Evolutionary conservation across 2,329 filamentous ascomycete species (phyloP).

Genomic region (Lomentospora prolificans): DNA sequence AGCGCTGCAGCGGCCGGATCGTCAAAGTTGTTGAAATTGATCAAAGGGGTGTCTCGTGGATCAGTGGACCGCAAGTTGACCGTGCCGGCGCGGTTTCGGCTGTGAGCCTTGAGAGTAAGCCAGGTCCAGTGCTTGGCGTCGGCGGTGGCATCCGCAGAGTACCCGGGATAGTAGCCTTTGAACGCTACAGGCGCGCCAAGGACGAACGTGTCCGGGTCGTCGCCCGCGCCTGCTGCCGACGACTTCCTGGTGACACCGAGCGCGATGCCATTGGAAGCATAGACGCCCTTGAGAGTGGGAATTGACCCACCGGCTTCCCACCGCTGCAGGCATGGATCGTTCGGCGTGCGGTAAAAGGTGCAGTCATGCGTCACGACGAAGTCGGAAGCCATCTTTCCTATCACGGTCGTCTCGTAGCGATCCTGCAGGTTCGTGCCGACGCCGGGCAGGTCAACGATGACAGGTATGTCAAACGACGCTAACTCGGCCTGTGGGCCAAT

Average conservation of each 20-base stretch:
- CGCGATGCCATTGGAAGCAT: constrained; percentile 41
- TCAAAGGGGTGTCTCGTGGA: constrained; percentile 42
- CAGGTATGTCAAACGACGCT: constrained; percentile 25
- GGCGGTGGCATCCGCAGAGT: constrained; percentile 31
- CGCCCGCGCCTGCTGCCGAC: constrained; percentile 23
- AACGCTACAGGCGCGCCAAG: constrained; percentile 45
- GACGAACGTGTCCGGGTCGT: constrained; percentile 43
- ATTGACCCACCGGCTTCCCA: constrained; percentile 19
- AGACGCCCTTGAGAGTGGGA: constrained; percentile 20
- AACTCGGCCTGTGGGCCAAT: constrained; percentile 33
- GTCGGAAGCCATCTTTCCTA: constrained; percentile 14
- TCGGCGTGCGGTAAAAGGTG: constrained; percentile 20
- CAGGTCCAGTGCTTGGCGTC: constrained; percentile 31
- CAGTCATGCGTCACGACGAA: constrained; percentile 20
- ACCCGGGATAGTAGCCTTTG: constrained; percentile 47
- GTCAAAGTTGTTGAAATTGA: constrained; percentile 37
- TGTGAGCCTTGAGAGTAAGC: constrained; percentile 41
- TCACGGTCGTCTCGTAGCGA: constrained; percentile 21
- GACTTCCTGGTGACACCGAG: constrained; percentile 30
- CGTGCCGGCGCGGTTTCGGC: constrained; percentile 29
- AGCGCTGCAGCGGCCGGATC: constrained; percentile 28
- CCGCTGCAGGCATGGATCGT: constrained; percentile 26
- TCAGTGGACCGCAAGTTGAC: constrained; percentile 39
- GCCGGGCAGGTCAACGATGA: constrained; percentile 43
- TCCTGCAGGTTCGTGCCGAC: constrained; percentile 53